Evolutionary conservation across 2,329 filamentous ascomycete species (phyloP), one percentile per base, ranked within the genome.

Genomic region (Alternaria rosae): DNA sequence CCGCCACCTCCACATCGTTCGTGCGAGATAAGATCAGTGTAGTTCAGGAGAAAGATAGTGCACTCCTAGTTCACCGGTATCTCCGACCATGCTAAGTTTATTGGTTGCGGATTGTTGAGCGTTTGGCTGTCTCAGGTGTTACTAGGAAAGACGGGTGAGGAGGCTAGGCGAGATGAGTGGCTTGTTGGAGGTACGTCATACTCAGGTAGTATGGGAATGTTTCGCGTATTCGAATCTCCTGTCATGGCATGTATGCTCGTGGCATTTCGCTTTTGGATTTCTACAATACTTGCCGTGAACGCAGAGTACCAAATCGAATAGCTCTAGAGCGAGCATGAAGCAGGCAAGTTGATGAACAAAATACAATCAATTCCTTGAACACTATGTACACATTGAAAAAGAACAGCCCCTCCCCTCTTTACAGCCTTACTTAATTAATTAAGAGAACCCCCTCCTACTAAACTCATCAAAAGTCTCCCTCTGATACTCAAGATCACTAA

Each of bases 401-500:
- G n/a, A 35, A 35, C 7, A 9, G 3, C 15, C 32, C 32, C 32
- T 38, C 0, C 35, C 35, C 35, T 38, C 7, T n/a, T n/a, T n/a
- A n/a, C n/a, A n/a, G n/a, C n/a, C n/a, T n/a, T n/a, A n/a, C n/a
- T n/a, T n/a, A 4, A 38, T 38, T n/a, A 38, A 15, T 4, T 38
- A 38, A 17, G 35, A 38, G 5, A 38, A 38, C 2, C 35, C 35
- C 8, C 35, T 38, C 35, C 35, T 17, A 38, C 8, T 38, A 38
- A 38, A 38, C 35, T 17, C 35, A 38, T 38, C 35, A 38, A 38
- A 38, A 4, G 11, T 12, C 6, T 47, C 74, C 6, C 72, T 45
- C 38, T 78, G 75, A 45, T 77, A 76, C 8, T 75, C 78, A 9
- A 77, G 42, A 35, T 79, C 74, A 4, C 74, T 77, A 32, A 78